Percentiles rank a stretch among this genome's conserved stretches.
These are phyloP conservation scores for Marasmius sp. DNA, from an alignment of 1,284 basidiomycete genomes.

Conservation along the genomic window DNA sequence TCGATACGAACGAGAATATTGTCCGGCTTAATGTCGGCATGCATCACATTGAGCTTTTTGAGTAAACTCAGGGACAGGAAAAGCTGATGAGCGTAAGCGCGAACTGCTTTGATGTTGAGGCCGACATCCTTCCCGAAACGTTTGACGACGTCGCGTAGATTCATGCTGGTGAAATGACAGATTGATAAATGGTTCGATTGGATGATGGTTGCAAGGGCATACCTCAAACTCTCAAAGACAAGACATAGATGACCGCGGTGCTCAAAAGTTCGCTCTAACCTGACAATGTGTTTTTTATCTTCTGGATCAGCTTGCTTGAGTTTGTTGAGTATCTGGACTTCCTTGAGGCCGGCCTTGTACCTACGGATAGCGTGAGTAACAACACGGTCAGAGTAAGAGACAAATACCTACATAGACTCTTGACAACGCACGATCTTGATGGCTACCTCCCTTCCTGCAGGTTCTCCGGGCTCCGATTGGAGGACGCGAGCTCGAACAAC, in stretches of 20 bases:
- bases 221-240: conserved; percentile 95
- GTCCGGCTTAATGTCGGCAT: conserved; percentile 98
- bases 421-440: conserved; percentile 97
- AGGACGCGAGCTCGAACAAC: conserved; percentile 91
- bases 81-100: conserved; percentile 95
- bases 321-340: conserved; percentile 86
- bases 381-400: not conserved
- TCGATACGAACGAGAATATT: conserved; percentile 78
- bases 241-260: conserved; percentile 96
- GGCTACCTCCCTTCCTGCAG: conserved; percentile 81
- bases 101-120: conserved; percentile 94
- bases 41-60: conserved; percentile 90
- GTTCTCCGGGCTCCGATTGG: conserved; percentile 63
- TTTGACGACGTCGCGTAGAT: conserved; percentile 96
- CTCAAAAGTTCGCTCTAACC: conserved; percentile 92
- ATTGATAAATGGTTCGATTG: not conserved
- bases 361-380: conserved; percentile 38
- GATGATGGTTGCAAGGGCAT: conserved; percentile 19
- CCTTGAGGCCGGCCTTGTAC: conserved; percentile 95
- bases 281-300: conserved; percentile 94
- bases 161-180: conserved; percentile 69
- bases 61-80: conserved; percentile 87
- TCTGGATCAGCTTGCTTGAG: conserved; percentile 89
- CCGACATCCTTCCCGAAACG: conserved; percentile 99
- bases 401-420: conserved; percentile 84